Conservation (phyloP, 139 green algal species). For the Astrephomene gubernaculifera region DNA sequence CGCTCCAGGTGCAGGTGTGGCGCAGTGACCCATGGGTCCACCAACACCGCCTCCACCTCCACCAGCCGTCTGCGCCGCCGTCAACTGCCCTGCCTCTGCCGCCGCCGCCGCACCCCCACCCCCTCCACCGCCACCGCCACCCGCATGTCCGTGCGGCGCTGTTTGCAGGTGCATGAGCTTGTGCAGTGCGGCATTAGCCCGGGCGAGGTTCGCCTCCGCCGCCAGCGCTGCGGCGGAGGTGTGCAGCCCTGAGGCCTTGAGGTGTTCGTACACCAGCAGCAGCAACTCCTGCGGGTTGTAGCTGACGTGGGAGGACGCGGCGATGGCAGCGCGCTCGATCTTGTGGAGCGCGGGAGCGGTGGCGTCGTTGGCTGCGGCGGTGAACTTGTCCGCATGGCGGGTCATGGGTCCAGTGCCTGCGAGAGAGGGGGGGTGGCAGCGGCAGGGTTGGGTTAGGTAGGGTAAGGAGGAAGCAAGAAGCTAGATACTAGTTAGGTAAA, state of each 20-base stretch:
- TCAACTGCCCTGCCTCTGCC: too few relatives aligned
- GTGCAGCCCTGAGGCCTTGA: constrained; percentile 67
- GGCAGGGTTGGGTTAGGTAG: too few relatives aligned
- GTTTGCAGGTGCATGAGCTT: background rate
- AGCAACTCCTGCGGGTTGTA: constrained; percentile 82
- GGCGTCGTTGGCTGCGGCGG: constrained; percentile 63
- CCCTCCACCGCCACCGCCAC: too few relatives aligned
- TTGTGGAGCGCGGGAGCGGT: constrained; percentile 73
- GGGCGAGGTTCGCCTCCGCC: constrained; percentile 60
- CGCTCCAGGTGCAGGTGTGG: too few relatives aligned
- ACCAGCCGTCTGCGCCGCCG: too few relatives aligned
- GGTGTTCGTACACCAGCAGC: constrained; percentile 80
- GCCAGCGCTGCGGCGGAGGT: constrained; percentile 64
- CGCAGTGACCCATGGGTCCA: too few relatives aligned
- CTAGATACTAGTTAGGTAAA: too few relatives aligned
- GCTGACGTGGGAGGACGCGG: constrained; percentile 71
- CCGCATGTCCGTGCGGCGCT: too few relatives aligned
- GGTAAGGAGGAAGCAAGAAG: too few relatives aligned
- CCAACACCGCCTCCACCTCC: too few relatives aligned
- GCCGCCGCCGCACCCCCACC: background rate
- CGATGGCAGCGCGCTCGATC: constrained; percentile 81
- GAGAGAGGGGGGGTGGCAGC: background rate
- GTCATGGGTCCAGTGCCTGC: background rate
- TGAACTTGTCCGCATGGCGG: constrained; percentile 9
- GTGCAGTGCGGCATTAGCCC: constrained; percentile 2